Base-by-base conservation (phyloP, 805 yeast genomes). In the Nematodospora valgi region DNA sequence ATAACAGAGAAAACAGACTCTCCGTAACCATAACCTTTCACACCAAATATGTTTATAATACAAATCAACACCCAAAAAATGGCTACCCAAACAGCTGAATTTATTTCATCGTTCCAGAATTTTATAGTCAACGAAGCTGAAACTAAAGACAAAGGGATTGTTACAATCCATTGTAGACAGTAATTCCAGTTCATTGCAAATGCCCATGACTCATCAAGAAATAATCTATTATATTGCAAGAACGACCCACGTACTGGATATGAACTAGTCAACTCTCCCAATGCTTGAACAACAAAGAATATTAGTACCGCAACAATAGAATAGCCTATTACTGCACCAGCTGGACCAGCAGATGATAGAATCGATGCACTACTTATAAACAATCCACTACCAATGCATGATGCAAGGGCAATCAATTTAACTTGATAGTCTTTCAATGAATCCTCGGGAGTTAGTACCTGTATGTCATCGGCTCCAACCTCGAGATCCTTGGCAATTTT, bases 181-280 rank as follows among this genome's bases (percentile, higher is more conserved):
- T 66, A 66, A 51, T 66, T 66, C 66, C 68, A 64, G 14, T 67
- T 70, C 36, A 58, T 61, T 9, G 72, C 71, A 40, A 65, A 66
- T 4, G 68, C 72, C 57, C 65, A 62, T 10, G 69, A 62, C 1
- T 66, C 66, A 42, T 64, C 70, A 14, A 66, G 58, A 35, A 65
- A 66, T 14, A 69, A 45, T 1, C 64, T 54, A 28, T 68, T 63
- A 34, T 63, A 64, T 5, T 64, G 57, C 5, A 68, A 62, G 43
- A 65, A 65, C 5, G 68, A 58, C 4, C 72, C 72, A 8, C 59
- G 47, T 15, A 66, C 65, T 4, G 71, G 69, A 38, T 57, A 60
- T 5, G 58, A 47, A n/a, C 68, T 54, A 9, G 61, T 58, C 37
- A 66, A 46, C 43, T 66, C 72, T 6, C 66, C 62, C 32, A 66